Conservation (phyloP, 768 basidiomycete species). For the Suillus variegatus region DNA sequence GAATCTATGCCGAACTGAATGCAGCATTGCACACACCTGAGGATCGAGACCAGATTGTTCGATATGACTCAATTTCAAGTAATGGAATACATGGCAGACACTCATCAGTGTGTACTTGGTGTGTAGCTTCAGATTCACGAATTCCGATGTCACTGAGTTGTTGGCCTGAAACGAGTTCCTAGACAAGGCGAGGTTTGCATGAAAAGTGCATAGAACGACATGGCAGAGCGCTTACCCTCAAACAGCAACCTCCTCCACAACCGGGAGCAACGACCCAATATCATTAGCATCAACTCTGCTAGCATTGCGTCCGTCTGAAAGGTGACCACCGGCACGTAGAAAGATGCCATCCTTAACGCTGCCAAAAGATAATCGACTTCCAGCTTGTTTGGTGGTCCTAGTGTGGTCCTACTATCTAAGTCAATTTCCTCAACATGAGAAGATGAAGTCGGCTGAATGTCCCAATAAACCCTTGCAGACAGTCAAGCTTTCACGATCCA, state of each 20-base stretch:
- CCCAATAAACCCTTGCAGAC: not conserved
- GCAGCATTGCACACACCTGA: not conserved
- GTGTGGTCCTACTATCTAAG: not conserved
- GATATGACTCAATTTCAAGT: not conserved
- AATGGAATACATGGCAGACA: too few species aligned
- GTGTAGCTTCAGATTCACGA: not conserved
- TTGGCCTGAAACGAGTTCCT: not conserved
- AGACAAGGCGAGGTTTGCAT: not conserved
- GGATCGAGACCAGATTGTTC: not conserved
- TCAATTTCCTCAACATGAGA: not conserved
- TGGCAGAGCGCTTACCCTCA: not conserved
- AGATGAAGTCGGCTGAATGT: not conserved
- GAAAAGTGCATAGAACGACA: not conserved
- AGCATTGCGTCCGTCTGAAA: not conserved
- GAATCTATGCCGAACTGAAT: not conserved
- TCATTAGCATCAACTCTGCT: not conserved
- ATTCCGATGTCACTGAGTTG: not conserved
- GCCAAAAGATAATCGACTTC: not conserved
- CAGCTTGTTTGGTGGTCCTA: not conserved
- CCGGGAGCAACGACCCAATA: not conserved
- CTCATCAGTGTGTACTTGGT: too few species aligned
- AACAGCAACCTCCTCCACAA: not conserved
- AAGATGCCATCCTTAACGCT: not conserved
- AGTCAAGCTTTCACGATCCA: not conserved
- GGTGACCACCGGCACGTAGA: not conserved